phyloP scores from a whole-genome alignment of 2,329 filamentous ascomycete species.

The Monilinia fructigena region DNA sequence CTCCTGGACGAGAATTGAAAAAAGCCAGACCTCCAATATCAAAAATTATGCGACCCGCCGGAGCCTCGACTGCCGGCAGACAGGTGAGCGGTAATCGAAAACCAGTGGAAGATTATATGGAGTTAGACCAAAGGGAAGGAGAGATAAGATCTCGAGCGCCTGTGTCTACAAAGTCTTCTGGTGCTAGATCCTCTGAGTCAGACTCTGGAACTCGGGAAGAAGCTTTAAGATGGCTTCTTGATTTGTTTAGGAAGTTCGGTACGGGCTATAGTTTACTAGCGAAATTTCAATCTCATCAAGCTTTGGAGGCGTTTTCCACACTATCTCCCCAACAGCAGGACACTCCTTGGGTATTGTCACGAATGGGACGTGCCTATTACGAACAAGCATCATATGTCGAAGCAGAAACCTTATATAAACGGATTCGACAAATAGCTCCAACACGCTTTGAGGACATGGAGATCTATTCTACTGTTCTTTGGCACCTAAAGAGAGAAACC shows the following conservation, averaged over 20 bases:
- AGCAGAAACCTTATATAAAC: conserved; percentile 81
- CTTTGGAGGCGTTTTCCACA: conserved; percentile 69
- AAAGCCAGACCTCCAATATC: conserved; percentile 75
- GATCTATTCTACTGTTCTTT: conserved; percentile 97
- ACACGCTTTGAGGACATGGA: conserved; percentile 93
- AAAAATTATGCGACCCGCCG: conserved; percentile 64
- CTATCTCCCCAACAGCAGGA: conserved; percentile 76
- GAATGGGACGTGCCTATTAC: conserved; percentile 87
- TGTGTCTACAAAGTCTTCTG: conserved; percentile 34
- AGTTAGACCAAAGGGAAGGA: conserved; percentile 66
- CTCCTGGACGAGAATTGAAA: conserved; percentile 72
- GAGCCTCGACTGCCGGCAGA: conserved; percentile 71
- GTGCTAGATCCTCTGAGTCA: conserved; percentile 39
- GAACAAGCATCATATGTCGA: conserved; percentile 85
- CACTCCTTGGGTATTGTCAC: conserved; percentile 88
- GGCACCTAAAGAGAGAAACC: conserved; percentile 91
- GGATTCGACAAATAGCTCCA: conserved; percentile 75
- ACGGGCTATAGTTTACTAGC: conserved; percentile 75
- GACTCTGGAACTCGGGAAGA: conserved; percentile 70
- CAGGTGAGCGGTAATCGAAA: conserved; percentile 91
- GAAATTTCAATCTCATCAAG: conserved; percentile 75
- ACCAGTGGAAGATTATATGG: conserved; percentile 65
- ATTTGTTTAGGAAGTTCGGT: conserved; percentile 78
- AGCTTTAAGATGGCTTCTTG: conserved; percentile 71
- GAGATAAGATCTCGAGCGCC: conserved; percentile 35